Evolutionary conservation across 768 basidiomycete species (phyloP), one percentile per base, ranked within the genome.

Genomic region (Pluteus cervinus): DNA sequence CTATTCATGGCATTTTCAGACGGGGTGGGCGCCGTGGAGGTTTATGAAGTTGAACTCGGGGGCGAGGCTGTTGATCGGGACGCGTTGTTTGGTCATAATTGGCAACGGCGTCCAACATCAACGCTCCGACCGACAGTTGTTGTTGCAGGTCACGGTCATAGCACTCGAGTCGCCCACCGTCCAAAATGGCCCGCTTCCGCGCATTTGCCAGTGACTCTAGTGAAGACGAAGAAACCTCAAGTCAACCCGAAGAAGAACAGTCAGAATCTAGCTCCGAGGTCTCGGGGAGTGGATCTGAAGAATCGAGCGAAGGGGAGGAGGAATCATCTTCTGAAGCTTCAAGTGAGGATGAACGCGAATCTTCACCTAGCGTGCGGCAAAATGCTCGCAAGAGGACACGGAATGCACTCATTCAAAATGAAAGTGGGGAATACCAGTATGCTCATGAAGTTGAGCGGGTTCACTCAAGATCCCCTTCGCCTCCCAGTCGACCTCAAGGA

Each of bases 111-210:
- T n/a, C n/a, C n/a, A n/a, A n/a, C n/a, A n/a, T n/a, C n/a, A n/a
- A n/a, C n/a, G n/a, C n/a, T n/a, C n/a, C n/a, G n/a, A n/a, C n/a
- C n/a, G n/a, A n/a, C n/a, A n/a, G n/a, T n/a, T n/a, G n/a, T n/a
- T n/a, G n/a, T n/a, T n/a, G n/a, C n/a, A n/a, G n/a, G n/a, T n/a
- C n/a, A n/a, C n/a, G n/a, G n/a, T n/a, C n/a, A n/a, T n/a, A n/a
- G n/a, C n/a, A n/a, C n/a, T n/a, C n/a, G n/a, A n/a, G n/a, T n/a
- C n/a, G n/a, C n/a, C n/a, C n/a, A n/a, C n/a, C n/a, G n/a, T n/a
- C n/a, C n/a, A n/a, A n/a, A n/a, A 84, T 84, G 81, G 69, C 79
- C 41, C 78, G 81, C 36, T 86, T 84, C 62, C 71, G 74, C 40
- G 82, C 81, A 21, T 72, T 73, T 53, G 62, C 65, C 12, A 77